These are phyloP conservation scores for Ophiostoma tasmaniense DNA, from an alignment of 2,329 filamentous ascomycete species.

Conservation along the genomic window DNA sequence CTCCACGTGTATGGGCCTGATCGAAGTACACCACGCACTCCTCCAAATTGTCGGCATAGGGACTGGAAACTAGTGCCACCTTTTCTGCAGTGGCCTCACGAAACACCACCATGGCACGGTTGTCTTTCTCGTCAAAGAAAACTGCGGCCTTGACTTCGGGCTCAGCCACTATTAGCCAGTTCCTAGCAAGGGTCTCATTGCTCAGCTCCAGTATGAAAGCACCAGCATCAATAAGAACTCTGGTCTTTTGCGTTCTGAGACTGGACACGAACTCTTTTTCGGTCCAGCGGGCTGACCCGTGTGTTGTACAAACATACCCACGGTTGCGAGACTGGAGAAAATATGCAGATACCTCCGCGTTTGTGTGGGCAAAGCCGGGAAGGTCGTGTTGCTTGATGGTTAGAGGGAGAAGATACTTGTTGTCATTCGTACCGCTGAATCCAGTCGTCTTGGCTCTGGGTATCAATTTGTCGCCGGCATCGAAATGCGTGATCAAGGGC, in stretches of 20 bases:
- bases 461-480: background rate
- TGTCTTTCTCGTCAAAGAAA: conserved; percentile 28
- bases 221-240: conserved; percentile 55
- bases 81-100: conserved; percentile 7
- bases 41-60: conserved; percentile 45
- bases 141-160: conserved; percentile 19
- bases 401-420: conserved; percentile 49
- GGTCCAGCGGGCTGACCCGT: conserved; percentile 29
- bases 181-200: conserved; percentile 9
- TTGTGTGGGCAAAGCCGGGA: conserved; percentile 46
- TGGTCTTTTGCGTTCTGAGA: conserved; percentile 33
- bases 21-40: conserved; percentile 51
- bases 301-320: conserved; percentile 33
- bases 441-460: conserved; percentile 47
- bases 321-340: conserved; percentile 46
- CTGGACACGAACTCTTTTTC: conserved; percentile 38
- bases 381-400: conserved; percentile 55
- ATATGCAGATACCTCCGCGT: conserved; percentile 54
- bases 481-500: conserved; percentile 33
- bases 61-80: conserved; percentile 42
- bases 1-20: conserved; percentile 53
- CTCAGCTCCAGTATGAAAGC: conserved; percentile 46
- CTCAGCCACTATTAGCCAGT: conserved; percentile 5
- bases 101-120: conserved; percentile 17
- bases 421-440: conserved; percentile 66